Conservation (phyloP, 352 stramenopile species). For the Globisporangium camurandrum region DNA sequence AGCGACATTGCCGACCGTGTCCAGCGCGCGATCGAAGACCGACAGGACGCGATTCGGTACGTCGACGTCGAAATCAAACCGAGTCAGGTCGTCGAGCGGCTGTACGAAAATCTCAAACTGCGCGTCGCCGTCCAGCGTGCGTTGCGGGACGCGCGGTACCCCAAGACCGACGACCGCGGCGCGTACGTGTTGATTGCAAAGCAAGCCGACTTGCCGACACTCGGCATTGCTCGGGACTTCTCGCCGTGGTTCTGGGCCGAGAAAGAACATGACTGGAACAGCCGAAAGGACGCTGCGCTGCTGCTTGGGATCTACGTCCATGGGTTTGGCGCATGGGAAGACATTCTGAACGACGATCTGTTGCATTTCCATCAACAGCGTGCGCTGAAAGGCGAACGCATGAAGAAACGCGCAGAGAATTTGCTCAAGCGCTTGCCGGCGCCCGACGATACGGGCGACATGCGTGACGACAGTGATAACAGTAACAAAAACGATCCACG, state of each 20-base stretch:
- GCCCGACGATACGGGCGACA: too few species aligned
- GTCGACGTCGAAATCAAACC: conserved; percentile 68
- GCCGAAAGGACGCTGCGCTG: conserved; percentile 69
- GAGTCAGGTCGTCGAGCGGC: conserved; percentile 65
- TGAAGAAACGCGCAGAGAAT: conserved; percentile 83
- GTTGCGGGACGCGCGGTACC: conserved; percentile 35
- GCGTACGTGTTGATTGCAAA: conserved; percentile 72
- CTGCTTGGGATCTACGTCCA: conserved; percentile 81
- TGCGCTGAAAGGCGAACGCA: conserved; percentile 68
- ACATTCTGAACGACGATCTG: conserved; percentile 78
- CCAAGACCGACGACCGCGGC: conserved; percentile 35
- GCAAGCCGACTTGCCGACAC: conserved; percentile 49
- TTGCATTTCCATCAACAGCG: conserved; percentile 76
- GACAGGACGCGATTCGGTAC: conserved; percentile 72
- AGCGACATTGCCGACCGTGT: conserved; percentile 53
- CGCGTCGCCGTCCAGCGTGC: conserved; percentile 75
- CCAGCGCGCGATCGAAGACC: conserved; percentile 43
- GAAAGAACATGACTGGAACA: conserved; percentile 77
- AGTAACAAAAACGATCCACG: conserved; percentile 34
- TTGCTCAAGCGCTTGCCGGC: conserved; percentile 65
- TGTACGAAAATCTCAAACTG: conserved; percentile 85
- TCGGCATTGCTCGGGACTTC: conserved; percentile 62
- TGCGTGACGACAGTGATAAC: too few species aligned
- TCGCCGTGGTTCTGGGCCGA: conserved; percentile 69
- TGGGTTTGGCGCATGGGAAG: conserved; percentile 81